phyloP scores from a whole-genome alignment of 495 filamentous ascomycete genomes.

The Lindgomyces ingoldianus region DNA sequence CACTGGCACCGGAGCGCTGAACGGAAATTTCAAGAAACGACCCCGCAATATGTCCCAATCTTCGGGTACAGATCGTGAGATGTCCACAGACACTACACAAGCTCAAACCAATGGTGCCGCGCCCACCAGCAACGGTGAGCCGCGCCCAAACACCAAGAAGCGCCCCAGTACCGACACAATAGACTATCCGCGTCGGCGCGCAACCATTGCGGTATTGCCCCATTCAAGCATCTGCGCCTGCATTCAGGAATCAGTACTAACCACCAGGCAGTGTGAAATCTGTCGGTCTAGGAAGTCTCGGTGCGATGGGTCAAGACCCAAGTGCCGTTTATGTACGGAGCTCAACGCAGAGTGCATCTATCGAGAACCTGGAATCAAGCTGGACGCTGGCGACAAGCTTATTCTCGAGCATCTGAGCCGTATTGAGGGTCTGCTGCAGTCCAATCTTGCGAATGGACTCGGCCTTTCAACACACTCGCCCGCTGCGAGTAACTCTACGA shows the following conservation, averaged over 20 bases:
- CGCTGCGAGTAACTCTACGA: slow-evolving; percentile 64
- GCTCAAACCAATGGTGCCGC: slow-evolving; percentile 24
- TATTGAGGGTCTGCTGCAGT: slow-evolving; percentile 76
- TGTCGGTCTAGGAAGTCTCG: slow-evolving; percentile 80
- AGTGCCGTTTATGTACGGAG: slow-evolving; percentile 80
- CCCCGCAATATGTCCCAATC: slow-evolving; percentile 42
- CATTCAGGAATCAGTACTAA: slow-evolving; percentile 21
- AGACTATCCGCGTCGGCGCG: slow-evolving; percentile 46
- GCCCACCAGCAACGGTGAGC: slow-evolving; percentile 36
- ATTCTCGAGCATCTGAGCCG: slow-evolving; percentile 74
- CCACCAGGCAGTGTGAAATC: slow-evolving; percentile 68
- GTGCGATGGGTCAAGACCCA: slow-evolving; percentile 80
- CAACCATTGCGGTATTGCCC: slow-evolving; percentile 44
- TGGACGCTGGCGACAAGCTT: slow-evolving; percentile 81
- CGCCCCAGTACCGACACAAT: slow-evolving; percentile 41
- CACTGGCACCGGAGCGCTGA: slow-evolving; percentile 10
- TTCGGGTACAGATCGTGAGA: slow-evolving; percentile 38
- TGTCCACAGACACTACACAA: slow-evolving; percentile 27
- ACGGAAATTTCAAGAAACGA: slow-evolving; percentile 33
- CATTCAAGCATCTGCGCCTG: not conserved
- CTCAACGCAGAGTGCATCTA: slow-evolving; percentile 81
- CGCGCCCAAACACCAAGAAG: slow-evolving; percentile 34
- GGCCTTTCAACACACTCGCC: slow-evolving; percentile 60
- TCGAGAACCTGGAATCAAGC: slow-evolving; percentile 81
- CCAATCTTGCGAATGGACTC: slow-evolving; percentile 57